Evolutionary conservation across 768 basidiomycete species (phyloP).

Genomic region (Leccinum rimulosum): DNA sequence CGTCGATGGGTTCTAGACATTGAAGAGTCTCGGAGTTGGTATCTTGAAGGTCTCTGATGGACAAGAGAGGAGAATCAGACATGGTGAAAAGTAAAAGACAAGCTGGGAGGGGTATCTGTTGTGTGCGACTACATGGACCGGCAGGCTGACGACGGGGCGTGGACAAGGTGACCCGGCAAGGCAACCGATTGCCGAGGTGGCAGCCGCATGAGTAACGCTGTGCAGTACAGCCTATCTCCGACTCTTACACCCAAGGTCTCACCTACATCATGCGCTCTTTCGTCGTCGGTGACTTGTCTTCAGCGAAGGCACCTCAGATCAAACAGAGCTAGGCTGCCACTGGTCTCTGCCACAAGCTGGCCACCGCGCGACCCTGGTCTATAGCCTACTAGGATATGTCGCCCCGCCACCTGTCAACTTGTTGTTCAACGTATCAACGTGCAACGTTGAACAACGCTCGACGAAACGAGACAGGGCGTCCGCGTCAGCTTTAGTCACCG

Average conservation of each 20-base stretch:
- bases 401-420: neutral
- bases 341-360: no score
- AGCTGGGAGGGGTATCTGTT: neutral
- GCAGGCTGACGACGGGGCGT: neutral
- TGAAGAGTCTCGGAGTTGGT: neutral
- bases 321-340: no score
- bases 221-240: no score
- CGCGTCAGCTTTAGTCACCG: neutral
- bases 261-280: neutral
- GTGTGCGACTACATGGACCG: slow-evolving; percentile 14
- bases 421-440: neutral
- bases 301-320: no score
- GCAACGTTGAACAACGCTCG: neutral
- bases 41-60: slow-evolving; percentile 8
- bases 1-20: slow-evolving; percentile 23
- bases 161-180: slow-evolving; percentile 3
- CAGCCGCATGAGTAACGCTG: no score
- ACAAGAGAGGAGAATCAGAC: slow-evolving; percentile 9
- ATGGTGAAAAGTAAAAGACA: slow-evolving; percentile 8
- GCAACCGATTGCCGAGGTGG: slow-evolving; percentile 8
- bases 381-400: neutral
- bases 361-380: neutral
- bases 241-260: neutral
- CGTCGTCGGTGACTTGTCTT: neutral
- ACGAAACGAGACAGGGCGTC: neutral